Conservation (phyloP, 305 asterid genomes). For the Fraxinus greggii region DNA sequence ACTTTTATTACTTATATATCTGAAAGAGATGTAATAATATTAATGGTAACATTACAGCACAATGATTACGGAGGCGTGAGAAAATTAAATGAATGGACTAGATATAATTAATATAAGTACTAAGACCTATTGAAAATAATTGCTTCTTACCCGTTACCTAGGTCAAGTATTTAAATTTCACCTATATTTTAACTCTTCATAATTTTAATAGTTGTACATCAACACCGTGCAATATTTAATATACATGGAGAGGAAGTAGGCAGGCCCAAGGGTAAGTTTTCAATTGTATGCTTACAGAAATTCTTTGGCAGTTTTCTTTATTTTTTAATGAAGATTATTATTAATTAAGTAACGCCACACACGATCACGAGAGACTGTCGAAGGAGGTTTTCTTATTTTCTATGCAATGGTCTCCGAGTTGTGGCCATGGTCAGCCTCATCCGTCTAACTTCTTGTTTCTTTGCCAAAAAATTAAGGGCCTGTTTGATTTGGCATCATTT, state of each 20-base stretch:
- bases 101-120: background rate
- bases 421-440: too few relatives aligned
- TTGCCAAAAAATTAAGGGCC: too few relatives aligned
- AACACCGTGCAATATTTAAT: background rate
- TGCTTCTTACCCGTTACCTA: too few relatives aligned
- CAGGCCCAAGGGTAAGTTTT: background rate
- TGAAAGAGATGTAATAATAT: constrained; percentile 11
- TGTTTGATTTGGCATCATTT: too few relatives aligned
- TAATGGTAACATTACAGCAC: constrained; percentile 30
- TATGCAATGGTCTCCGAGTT: too few relatives aligned
- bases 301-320: too few relatives aligned
- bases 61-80: constrained; percentile 22
- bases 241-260: background rate
- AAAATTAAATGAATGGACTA: constrained; percentile 20
- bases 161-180: background rate
- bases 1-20: background rate
- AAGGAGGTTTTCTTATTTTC: too few relatives aligned
- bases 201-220: background rate
- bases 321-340: too few relatives aligned
- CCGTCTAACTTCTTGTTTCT: too few relatives aligned
- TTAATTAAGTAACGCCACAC: background rate
- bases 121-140: background rate
- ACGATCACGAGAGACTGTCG: too few relatives aligned
- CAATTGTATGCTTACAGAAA: background rate
- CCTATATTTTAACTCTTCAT: background rate